A percentile compares a stretch with the other conserved stretches of the same genome.
Conservation (phyloP, 164 flowering plant genomes). For the Umbilicus rupestris region DNA sequence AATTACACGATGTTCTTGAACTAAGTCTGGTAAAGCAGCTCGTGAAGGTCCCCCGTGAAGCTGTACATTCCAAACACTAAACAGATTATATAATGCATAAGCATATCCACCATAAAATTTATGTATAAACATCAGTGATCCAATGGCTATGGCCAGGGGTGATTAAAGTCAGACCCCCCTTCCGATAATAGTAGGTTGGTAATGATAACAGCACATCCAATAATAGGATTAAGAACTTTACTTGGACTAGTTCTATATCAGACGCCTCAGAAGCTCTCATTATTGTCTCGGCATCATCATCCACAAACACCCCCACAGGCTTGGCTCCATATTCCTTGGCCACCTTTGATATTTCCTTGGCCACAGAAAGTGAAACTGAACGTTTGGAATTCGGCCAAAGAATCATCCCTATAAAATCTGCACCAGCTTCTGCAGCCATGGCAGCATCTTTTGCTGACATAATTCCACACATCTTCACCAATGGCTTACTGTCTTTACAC, state of each 20-base stretch:
- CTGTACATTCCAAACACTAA: conserved; percentile 26
- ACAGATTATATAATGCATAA: too few species aligned
- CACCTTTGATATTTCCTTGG: conserved; percentile 75
- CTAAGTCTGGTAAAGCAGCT: conserved; percentile 44
- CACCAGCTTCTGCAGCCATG: conserved; percentile 71
- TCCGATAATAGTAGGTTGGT: neutral
- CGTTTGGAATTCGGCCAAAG: conserved; percentile 94
- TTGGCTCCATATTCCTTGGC: conserved; percentile 66
- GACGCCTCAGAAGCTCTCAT: conserved; percentile 48
- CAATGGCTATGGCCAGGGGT: too few species aligned
- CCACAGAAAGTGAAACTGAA: conserved; percentile 59
- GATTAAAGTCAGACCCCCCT: too few species aligned
- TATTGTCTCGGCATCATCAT: conserved; percentile 73
- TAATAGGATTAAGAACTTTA: conserved; percentile 11
- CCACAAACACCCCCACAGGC: conserved; percentile 95
- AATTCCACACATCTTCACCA: conserved; percentile 91
- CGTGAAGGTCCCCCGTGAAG: conserved; percentile 85
- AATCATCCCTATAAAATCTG: conserved; percentile 83
- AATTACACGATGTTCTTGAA: conserved; percentile 43
- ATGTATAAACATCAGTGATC: too few species aligned
- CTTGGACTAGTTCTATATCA: conserved; percentile 81
- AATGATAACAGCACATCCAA: neutral
- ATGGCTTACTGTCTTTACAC: conserved; percentile 16
- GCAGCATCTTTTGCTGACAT: conserved; percentile 72
- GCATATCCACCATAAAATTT: too few species aligned